These are phyloP conservation scores for Pseudonitzschia multiseries DNA, from an alignment of 108 stramenopile species.

Conservation along the genomic window DNA sequence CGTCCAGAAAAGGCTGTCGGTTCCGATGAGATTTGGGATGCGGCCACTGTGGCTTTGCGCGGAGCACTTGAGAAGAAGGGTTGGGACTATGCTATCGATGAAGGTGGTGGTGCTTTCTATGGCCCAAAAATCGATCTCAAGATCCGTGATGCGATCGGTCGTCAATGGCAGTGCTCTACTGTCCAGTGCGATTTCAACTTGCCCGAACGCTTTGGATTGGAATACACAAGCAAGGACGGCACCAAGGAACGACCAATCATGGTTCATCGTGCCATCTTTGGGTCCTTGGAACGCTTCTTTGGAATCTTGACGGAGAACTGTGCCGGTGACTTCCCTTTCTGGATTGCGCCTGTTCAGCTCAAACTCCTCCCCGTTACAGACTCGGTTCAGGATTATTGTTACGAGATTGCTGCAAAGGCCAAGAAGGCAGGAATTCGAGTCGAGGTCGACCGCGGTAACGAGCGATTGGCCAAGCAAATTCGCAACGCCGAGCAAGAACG, in stretches of 20 bases:
- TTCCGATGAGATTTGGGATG: constrained; percentile 93
- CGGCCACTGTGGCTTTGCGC: constrained; percentile 79
- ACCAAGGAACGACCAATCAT: constrained; percentile 83
- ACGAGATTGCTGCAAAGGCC: constrained; percentile 82
- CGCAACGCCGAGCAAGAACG: constrained; percentile 93
- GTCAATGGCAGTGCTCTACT: constrained; percentile 98
- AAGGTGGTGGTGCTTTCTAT: constrained; percentile 98
- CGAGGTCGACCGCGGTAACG: constrained; percentile 86
- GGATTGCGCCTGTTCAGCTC: constrained; percentile 93
- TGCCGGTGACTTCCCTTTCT: constrained; percentile 95
- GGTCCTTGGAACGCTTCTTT: constrained; percentile 98
- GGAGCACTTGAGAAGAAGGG: constrained; percentile 90
- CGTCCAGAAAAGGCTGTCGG: constrained; percentile 95
- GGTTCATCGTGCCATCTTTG: constrained; percentile 98
- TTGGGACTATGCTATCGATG: constrained; percentile 92
- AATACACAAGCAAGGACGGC: constrained; percentile 83
- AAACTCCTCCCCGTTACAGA: constrained; percentile 95
- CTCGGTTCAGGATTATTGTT: constrained; percentile 84
- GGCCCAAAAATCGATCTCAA: constrained; percentile 99
- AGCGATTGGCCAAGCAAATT: constrained; percentile 96
- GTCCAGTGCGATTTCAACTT: constrained; percentile 99
- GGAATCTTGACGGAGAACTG: constrained; percentile 95
- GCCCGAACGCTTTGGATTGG: constrained; percentile 95
- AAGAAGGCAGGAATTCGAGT: constrained; percentile 78
- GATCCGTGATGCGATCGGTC: constrained; percentile 97